phyloP scores from a whole-genome alignment of 2,329 filamentous ascomycete genomes.

The Hypoxylon sp. region DNA sequence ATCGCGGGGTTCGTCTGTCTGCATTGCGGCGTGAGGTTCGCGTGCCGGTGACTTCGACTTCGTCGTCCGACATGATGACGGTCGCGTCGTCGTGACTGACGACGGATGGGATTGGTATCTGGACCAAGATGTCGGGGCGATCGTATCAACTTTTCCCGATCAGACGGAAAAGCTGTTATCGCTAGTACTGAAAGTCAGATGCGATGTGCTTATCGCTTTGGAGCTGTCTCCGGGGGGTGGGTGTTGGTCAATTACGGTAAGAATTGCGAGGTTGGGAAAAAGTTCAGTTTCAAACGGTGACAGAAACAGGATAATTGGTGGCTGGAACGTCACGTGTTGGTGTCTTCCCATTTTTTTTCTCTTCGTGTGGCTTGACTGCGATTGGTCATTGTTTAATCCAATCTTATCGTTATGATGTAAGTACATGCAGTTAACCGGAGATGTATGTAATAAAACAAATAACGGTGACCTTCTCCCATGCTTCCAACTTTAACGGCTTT shows the following conservation, averaged over 20 bases:
- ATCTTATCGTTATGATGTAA: background rate
- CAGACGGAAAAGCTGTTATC: constrained; percentile 38
- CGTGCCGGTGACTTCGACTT: constrained; percentile 46
- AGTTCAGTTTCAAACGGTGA: constrained; percentile 42
- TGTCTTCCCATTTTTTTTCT: background rate
- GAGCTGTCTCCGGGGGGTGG: constrained; percentile 28
- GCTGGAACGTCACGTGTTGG: constrained; percentile 23
- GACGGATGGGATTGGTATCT: constrained; percentile 3
- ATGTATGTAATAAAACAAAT: too few species aligned
- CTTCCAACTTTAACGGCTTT: too few species aligned
- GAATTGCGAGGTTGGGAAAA: constrained; percentile 33
- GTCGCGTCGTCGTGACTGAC: constrained; percentile 5
- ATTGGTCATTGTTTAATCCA: background rate
- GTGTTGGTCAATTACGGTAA: constrained; percentile 38
- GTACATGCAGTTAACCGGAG: background rate
- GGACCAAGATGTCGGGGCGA: constrained; percentile 5
- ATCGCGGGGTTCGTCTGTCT: constrained; percentile 62
- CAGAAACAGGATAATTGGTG: constrained; percentile 25
- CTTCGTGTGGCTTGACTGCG: background rate
- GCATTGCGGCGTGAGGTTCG: constrained; percentile 51
- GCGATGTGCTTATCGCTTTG: constrained; percentile 39
- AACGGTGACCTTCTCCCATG: too few species aligned
- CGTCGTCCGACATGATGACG: constrained; percentile 53
- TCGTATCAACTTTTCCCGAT: constrained; percentile 22
- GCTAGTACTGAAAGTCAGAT: constrained; percentile 30